A percentile compares a stretch with the other conserved stretches of the same genome.
Conservation (phyloP, 2,329 filamentous ascomycete genomes). For the Exophiala lecanii-corni region DNA sequence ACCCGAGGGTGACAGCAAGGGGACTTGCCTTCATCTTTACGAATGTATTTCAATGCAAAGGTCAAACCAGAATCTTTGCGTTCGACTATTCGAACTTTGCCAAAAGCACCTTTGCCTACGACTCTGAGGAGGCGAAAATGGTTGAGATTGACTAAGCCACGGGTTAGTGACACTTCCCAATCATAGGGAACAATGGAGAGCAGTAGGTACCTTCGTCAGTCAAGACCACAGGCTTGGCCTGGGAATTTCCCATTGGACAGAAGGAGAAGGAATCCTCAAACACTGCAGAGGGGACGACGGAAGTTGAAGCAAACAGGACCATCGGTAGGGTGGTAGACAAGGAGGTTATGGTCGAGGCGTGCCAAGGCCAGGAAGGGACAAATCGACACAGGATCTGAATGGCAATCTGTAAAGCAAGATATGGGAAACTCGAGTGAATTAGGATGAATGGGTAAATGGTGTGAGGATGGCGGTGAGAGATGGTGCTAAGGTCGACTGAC, state of each 20-base stretch:
- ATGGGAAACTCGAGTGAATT: no score
- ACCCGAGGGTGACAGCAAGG: neutral
- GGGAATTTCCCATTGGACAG: conserved; percentile 76
- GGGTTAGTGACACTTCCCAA: no score
- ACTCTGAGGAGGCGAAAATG: conserved; percentile 94
- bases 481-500: neutral
- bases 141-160: conserved; percentile 76
- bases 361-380: no score
- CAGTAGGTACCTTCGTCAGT: conserved; percentile 80
- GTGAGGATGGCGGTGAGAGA: neutral
- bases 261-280: neutral
- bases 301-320: no score
- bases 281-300: neutral
- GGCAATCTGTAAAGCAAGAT: no score
- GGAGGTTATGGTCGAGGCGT: no score
- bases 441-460: neutral
- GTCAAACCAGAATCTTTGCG: conserved; percentile 90
- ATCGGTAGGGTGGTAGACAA: no score
- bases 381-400: no score
- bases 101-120: conserved; percentile 95
- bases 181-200: neutral
- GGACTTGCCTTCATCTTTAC: conserved; percentile 87
- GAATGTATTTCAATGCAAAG: conserved; percentile 96
- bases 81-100: conserved; percentile 97
- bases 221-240: conserved; percentile 86